Percentiles rank a stretch among this genome's conserved stretches.
These are phyloP conservation scores for Rubroshorea leprosula DNA, from an alignment of 345 rosid species.

Conservation along the genomic window DNA sequence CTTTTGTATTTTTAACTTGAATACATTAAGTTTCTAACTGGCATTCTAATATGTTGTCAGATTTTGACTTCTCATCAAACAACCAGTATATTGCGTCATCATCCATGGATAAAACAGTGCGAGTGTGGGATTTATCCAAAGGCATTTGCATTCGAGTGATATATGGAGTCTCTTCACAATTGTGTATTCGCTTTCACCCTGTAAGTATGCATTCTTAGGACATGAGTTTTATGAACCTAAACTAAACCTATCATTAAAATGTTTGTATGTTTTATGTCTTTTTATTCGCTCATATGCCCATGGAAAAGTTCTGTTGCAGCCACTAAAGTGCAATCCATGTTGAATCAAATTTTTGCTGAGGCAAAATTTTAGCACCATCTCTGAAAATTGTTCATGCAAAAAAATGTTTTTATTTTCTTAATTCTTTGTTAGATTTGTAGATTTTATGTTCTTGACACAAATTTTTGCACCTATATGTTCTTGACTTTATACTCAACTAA, in stretches of 20 bases:
- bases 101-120: constrained; percentile 88
- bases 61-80: constrained; percentile 96
- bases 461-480: not conserved
- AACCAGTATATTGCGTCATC: constrained; percentile 94
- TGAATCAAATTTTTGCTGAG: no score
- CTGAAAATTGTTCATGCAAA: no score
- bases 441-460: no score
- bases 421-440: not conserved
- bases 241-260: constrained; percentile 5
- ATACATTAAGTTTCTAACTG: not conserved
- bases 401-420: not conserved
- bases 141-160: constrained; percentile 93
- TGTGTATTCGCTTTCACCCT: constrained; percentile 93
- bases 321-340: no score
- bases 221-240: constrained; percentile 4
- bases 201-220: constrained; percentile 41
- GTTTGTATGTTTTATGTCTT: not conserved
- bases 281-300: not conserved
- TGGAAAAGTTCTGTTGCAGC: no score
- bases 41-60: constrained; percentile 35
- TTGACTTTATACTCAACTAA: constrained; percentile 8
- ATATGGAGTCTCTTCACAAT: constrained; percentile 81
- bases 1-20: not conserved
- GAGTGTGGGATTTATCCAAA: constrained; percentile 92
- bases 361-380: no score